Evolutionary conservation across 768 basidiomycete genomes (phyloP).

Genomic region (Gloeostereum incarnatum): DNA sequence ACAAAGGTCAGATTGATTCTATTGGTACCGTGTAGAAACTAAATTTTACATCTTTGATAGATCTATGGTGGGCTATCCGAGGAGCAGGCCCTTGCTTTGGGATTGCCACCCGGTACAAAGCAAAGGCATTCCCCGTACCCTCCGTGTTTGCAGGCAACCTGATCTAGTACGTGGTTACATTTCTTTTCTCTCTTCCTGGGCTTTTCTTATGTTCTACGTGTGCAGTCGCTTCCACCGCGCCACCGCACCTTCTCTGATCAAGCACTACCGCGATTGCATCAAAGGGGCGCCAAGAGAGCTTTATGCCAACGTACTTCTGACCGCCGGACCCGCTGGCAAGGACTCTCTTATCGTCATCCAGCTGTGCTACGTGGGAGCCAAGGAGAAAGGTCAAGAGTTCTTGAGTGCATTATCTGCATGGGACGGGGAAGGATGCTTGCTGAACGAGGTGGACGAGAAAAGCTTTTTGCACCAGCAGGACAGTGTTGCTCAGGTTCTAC

Average conservation of each 20-base stretch:
- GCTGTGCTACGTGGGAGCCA: constrained; percentile 80
- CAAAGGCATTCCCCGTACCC: constrained; percentile 81
- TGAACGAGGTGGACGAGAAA: constrained; percentile 90
- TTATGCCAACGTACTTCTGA: constrained; percentile 85
- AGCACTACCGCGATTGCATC: constrained; percentile 89
- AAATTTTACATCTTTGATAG: constrained; percentile 24
- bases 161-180: constrained; percentile 58
- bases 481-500: constrained; percentile 82
- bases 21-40: not conserved
- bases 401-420: constrained; percentile 77
- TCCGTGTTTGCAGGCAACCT: constrained; percentile 90
- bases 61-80: constrained; percentile 83
- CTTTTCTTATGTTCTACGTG: constrained; percentile 2
- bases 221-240: constrained; percentile 75
- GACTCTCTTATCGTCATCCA: constrained; percentile 87
- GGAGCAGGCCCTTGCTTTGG: constrained; percentile 81
- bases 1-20: constrained; percentile 38
- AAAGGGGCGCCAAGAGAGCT: constrained; percentile 82
- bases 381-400: constrained; percentile 67
- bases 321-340: constrained; percentile 77
- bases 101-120: constrained; percentile 83
- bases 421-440: constrained; percentile 78
- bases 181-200: constrained; percentile 7
- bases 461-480: constrained; percentile 86
- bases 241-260: constrained; percentile 83